These are phyloP conservation scores for Mycena haematopus DNA, from an alignment of 768 basidiomycete species.

Conservation along the genomic window DNA sequence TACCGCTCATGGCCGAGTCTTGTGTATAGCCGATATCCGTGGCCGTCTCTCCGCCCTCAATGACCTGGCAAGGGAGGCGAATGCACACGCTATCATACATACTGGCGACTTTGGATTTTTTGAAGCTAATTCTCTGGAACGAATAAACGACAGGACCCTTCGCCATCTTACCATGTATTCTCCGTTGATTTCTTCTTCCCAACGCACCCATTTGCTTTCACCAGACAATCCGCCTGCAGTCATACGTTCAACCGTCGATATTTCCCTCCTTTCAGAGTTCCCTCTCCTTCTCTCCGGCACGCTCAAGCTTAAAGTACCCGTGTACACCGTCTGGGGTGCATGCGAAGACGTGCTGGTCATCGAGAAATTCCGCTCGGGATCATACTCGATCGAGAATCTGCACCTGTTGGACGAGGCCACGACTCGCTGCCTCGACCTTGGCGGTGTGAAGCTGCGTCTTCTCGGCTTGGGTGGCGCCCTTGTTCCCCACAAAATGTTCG, in stretches of 20 bases:
- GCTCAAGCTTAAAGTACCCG: constrained; percentile 89
- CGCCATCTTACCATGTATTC: constrained; percentile 97
- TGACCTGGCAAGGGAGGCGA: constrained; percentile 85
- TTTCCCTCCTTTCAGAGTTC: constrained; percentile 90
- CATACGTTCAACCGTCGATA: constrained; percentile 77
- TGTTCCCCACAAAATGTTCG: constrained; percentile 93
- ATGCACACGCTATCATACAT: constrained; percentile 93
- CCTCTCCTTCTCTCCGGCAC: constrained; percentile 89
- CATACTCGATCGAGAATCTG: constrained; percentile 88
- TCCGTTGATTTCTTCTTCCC: constrained; percentile 84
- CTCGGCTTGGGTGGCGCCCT: constrained; percentile 97
- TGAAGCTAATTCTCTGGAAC: constrained; percentile 79
- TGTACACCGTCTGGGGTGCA: constrained; percentile 96
- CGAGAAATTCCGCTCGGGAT: constrained; percentile 88
- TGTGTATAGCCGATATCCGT: constrained; percentile 94
- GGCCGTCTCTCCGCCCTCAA: constrained; percentile 90
- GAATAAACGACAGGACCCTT: constrained; percentile 95
- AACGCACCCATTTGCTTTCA: constrained; percentile 78
- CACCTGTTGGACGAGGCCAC: constrained; percentile 94
- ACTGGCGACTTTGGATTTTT: constrained; percentile 99
- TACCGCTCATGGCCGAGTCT: constrained; percentile 81
- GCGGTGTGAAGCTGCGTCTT: constrained; percentile 90
- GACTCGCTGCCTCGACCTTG: constrained; percentile 89
- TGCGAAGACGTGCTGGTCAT: constrained; percentile 94
- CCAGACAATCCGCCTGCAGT: constrained; percentile 69